Conservation (phyloP, 2,329 filamentous ascomycete species). For the Sclerotinia sclerotiorum region DNA sequence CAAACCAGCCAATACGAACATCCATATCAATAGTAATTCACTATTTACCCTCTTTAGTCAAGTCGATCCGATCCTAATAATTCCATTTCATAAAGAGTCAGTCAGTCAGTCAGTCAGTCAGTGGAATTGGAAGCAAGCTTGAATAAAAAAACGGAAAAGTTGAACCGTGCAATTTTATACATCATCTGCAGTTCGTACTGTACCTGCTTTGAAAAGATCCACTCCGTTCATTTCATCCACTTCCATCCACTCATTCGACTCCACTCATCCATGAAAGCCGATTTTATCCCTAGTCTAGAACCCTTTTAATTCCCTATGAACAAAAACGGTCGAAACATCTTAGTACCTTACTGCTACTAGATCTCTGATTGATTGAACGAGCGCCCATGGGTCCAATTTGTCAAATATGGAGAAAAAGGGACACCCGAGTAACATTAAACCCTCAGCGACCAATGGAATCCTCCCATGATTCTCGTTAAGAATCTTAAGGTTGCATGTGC, state of each 20-base stretch:
- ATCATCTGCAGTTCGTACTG: background rate
- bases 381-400: background rate
- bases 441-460: background rate
- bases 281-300: background rate
- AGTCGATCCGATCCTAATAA: background rate
- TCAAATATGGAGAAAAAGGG: background rate
- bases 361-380: background rate
- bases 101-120: no score
- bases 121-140: background rate
- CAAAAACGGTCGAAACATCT: background rate
- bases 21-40: background rate
- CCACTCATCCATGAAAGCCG: background rate
- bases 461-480: background rate
- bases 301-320: background rate
- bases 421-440: background rate
- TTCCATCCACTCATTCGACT: background rate
- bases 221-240: background rate
- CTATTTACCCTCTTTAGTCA: background rate
- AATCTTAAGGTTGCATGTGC: background rate
- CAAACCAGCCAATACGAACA: background rate
- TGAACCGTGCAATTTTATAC: background rate
- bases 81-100: background rate
- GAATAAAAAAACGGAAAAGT: background rate
- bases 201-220: constrained; percentile 13
- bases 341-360: background rate